Percentiles rank a stretch among this genome's conserved stretches.
Conservation (phyloP, 2,329 filamentous ascomycete species). For the Ambrosiella beaveri region DNA sequence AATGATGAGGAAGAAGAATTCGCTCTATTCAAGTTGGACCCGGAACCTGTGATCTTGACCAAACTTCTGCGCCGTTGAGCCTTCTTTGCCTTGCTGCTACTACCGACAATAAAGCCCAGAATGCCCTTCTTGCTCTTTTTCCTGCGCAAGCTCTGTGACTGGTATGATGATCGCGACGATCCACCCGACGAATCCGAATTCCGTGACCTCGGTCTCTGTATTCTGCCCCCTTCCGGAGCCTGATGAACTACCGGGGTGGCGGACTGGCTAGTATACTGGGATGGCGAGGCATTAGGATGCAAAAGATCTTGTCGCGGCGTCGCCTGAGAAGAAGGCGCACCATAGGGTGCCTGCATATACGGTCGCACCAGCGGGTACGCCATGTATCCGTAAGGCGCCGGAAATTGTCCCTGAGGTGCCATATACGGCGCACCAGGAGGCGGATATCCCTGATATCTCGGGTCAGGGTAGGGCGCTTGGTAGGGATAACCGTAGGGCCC, state of each 20-base stretch:
- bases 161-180: constrained; percentile 47
- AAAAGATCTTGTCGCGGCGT: constrained; percentile 9
- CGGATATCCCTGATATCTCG: constrained; percentile 12
- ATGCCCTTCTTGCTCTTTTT: constrained; percentile 33
- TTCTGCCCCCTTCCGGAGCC: neutral
- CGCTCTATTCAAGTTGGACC: constrained; percentile 34
- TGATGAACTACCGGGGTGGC: constrained; percentile 6
- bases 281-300: constrained; percentile 5
- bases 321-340: constrained; percentile 5
- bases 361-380: constrained; percentile 4
- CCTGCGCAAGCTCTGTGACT: constrained; percentile 24
- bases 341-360: neutral
- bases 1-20: constrained; percentile 52
- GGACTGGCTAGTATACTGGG: constrained; percentile 4
- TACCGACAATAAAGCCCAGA: constrained; percentile 41
- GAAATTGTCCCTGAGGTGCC: constrained; percentile 4
- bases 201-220: constrained; percentile 4
- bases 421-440: neutral
- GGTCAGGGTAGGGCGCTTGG: constrained; percentile 9
- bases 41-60: constrained; percentile 22
- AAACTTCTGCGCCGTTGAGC: constrained; percentile 21
- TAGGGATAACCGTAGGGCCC: constrained; percentile 14
- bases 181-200: constrained; percentile 21
- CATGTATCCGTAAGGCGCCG: constrained; percentile 8
- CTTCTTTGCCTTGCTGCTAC: constrained; percentile 28